Base-by-base conservation (phyloP, 2,329 filamentous ascomycete species). In the Aureobasidium sp. region DNA sequence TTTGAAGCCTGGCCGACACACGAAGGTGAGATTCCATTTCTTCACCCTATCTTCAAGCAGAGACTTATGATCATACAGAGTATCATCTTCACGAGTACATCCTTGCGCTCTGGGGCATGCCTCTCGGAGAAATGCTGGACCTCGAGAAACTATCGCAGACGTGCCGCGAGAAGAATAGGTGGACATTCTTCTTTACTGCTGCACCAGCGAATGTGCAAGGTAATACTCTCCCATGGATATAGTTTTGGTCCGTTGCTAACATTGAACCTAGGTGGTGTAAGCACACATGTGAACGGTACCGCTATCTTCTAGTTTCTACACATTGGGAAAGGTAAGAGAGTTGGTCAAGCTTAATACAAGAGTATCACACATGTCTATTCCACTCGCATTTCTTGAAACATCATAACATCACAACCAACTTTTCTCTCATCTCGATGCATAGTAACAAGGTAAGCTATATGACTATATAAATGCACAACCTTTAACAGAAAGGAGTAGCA, bases 131-230 rank as follows among this genome's bases (percentile, higher is more conserved):
- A 71, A 73, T 84, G 58, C 79, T 80, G 74, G 79, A 84, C 67
- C 71, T 87, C 5, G 79, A 82, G 63, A 79, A 73, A 52, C 15
- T 65, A 22, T 47, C 64, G 2, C 44, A 65, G 57, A 49, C 39
- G 6, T 65, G 64, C 29, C 49, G 59, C 7, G 48, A 64, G 52
- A 59, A 64, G 33, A 65, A 65, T 15, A 62, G 62, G 29, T 65
- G 62, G 62, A 59, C 60, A 14, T 65, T 65, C 52, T 65, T 88
- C 73, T 77, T 88, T 24, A 82, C 81, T 0, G 85, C 82, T 64
- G 77, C 77, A 12, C 84, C 85, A 0, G 72, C 85, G 37, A 86
- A 86, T 68, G 79, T 83, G 48, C 79, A 79, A 6, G 81, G 83
- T 71, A 68, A 59, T 68, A 66, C n/a, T 33, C 33, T 42, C 1